A percentile compares a stretch with the other conserved stretches of the same genome.
phyloP scores from a whole-genome alignment of 164 flowering plant genomes.

The Magnolia sinica region DNA sequence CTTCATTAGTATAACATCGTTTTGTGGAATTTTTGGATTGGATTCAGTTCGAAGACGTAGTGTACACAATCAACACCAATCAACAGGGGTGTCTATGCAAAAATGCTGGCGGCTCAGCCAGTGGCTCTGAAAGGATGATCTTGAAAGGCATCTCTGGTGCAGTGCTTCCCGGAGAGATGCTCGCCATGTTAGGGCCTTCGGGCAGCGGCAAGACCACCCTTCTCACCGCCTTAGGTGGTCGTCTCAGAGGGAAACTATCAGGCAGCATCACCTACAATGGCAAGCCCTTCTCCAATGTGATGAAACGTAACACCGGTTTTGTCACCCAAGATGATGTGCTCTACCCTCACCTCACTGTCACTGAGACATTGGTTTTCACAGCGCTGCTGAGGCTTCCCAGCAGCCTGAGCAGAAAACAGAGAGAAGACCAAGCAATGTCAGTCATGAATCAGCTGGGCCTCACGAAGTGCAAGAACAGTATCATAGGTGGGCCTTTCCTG shows the following conservation, averaged over 20 bases:
- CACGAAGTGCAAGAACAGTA: conserved; percentile 49
- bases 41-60: conserved; percentile 55
- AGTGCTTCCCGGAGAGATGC: conserved; percentile 69
- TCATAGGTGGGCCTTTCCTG: conserved; percentile 30
- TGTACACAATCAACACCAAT: conserved; percentile 29
- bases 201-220: conserved; percentile 90
- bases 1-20: neutral
- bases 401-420: conserved; percentile 38
- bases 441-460: conserved; percentile 53
- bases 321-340: conserved; percentile 79
- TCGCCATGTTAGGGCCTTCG: conserved; percentile 85
- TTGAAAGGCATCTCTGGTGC: conserved; percentile 57
- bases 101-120: neutral
- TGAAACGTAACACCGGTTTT: conserved; percentile 66
- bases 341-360: conserved; percentile 63
- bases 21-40: neutral
- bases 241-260: conserved; percentile 36
- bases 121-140: conserved; percentile 34
- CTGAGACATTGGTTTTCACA: conserved; percentile 66
- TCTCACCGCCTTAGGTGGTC: conserved; percentile 66
- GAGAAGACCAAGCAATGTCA: conserved; percentile 43
- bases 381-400: conserved; percentile 71
- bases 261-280: conserved; percentile 68
- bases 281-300: conserved; percentile 42
- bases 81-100: neutral